These are phyloP conservation scores for Scheffersomyces amazonensis DNA, from an alignment of 805 yeast genomes.

Conservation along the genomic window DNA sequence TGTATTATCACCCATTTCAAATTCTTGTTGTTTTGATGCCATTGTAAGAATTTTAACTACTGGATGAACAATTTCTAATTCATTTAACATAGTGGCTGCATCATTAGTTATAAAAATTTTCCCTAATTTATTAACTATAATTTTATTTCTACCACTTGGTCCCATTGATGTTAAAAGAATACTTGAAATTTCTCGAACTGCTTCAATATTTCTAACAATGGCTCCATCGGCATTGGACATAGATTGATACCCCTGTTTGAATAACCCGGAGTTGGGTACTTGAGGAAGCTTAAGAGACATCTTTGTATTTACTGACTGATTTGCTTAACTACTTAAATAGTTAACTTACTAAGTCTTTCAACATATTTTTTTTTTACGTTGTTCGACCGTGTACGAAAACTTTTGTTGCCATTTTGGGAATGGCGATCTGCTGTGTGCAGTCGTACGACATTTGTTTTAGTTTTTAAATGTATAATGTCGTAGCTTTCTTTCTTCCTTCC, in stretches of 20 bases:
- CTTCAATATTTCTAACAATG: conserved; percentile 85
- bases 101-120: conserved; percentile 90
- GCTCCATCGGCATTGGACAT: conserved; percentile 93
- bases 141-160: conserved; percentile 96
- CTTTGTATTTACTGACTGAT: too few species aligned
- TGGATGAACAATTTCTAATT: conserved; percentile 93
- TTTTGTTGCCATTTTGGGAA: too few species aligned
- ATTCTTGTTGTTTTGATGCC: conserved; percentile 97
- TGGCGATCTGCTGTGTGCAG: too few species aligned
- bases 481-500: too few species aligned
- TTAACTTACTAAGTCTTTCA: too few species aligned
- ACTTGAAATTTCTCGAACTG: conserved; percentile 87
- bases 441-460: too few species aligned
- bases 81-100: conserved; percentile 96
- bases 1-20: conserved; percentile 96
- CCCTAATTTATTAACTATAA: conserved; percentile 84
- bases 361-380: too few species aligned
- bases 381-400: too few species aligned
- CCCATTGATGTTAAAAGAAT: conserved; percentile 95
- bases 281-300: conserved; percentile 92
- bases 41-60: conserved; percentile 93
- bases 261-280: conserved; percentile 90
- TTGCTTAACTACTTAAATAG: too few species aligned
- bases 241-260: conserved; percentile 92
- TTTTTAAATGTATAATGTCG: too few species aligned